Base-by-base conservation (phyloP, 2,329 filamentous ascomycete genomes). In the Metarhizium album region DNA sequence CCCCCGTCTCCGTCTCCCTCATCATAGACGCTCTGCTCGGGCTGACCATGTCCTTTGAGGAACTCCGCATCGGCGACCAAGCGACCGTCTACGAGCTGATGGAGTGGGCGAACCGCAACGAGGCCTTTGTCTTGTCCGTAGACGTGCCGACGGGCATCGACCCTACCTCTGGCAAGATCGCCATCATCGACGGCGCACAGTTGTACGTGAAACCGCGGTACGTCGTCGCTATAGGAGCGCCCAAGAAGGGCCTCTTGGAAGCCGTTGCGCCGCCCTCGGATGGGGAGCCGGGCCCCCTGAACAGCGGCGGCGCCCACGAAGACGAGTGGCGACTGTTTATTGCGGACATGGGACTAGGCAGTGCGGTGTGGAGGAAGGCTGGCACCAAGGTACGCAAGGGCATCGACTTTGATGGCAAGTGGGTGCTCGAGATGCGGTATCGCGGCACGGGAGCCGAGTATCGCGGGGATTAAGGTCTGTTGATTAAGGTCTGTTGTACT, bases 71-170 rank as follows among this genome's bases (percentile, higher is more conserved):
- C 2, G 84, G 86, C 16, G 87, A 95, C 57, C 88, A 94, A 64
- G 83, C 84, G 3, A 86, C 85, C 0, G 87, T 89, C 0, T 90
- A 94, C 61, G 86, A 94, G 62, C 80, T 96, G 62, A 93, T 96
- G 61, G 86, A 90, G 55, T 97, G 90, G 90, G 86, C 89, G 2
- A 97, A 96, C 63, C 84, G 90, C 56, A 87, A 84, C 63, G 87
- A 90, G 56, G 83, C 89, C 0, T 83, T 84, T 52, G 84, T 93
- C 3, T 71, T 98, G 20, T 87, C 90, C 0, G 80, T 98, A n/a
- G 91, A 95, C 63, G 82, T 94, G 5, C 93, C 93, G 1, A 91
- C 87, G 0, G 93, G 93, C 4, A 82, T 95, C 47, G 89, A 91
- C 56, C 88, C 87, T 2, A 82, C 83, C 0, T 84, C 82, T 38